These are phyloP conservation scores for Plasmodium fragile DNA, from an alignment of 169 alveolate species.

Conservation along the genomic window DNA sequence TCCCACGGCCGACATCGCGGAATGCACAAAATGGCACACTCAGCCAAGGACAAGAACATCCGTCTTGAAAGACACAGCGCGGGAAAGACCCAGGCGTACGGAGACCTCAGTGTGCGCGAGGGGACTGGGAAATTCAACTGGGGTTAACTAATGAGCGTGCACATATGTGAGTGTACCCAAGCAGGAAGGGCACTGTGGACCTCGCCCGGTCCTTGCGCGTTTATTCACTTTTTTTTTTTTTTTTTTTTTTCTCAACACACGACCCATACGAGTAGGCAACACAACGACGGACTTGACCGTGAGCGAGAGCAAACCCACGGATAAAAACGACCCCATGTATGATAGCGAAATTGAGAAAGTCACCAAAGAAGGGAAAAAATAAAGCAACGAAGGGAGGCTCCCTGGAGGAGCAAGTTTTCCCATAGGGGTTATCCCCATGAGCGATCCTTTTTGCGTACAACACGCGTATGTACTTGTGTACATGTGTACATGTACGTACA, in stretches of 20 bases:
- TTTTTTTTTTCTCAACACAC: not conserved
- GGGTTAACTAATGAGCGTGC: constrained; percentile 26
- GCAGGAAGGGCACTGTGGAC: not conserved
- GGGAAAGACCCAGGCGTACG: constrained; percentile 70
- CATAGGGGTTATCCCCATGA: not conserved
- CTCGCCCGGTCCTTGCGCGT: not conserved
- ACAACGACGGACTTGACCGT: constrained; percentile 13
- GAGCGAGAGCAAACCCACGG: constrained; percentile 30
- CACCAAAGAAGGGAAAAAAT: constrained; percentile 21
- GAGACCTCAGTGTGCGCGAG: constrained; percentile 53
- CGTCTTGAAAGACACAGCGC: constrained; percentile 77
- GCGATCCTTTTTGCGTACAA: not conserved
- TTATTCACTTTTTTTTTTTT: constrained; percentile 6
- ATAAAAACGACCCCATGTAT: constrained; percentile 76
- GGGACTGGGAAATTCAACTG: constrained; percentile 72
- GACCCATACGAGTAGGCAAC: constrained; percentile 16
- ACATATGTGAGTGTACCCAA: not conserved
- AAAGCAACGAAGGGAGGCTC: not conserved
- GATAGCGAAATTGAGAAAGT: constrained; percentile 55
- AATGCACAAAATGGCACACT: constrained; percentile 22
- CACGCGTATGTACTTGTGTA: not conserved
- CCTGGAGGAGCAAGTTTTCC: not conserved
- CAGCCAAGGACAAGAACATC: constrained; percentile 70
- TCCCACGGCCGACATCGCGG: not conserved
- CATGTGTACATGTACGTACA: not conserved